These are phyloP conservation scores for Blastomyces percursus DNA, from an alignment of 2,329 filamentous ascomycete genomes.

Conservation along the genomic window DNA sequence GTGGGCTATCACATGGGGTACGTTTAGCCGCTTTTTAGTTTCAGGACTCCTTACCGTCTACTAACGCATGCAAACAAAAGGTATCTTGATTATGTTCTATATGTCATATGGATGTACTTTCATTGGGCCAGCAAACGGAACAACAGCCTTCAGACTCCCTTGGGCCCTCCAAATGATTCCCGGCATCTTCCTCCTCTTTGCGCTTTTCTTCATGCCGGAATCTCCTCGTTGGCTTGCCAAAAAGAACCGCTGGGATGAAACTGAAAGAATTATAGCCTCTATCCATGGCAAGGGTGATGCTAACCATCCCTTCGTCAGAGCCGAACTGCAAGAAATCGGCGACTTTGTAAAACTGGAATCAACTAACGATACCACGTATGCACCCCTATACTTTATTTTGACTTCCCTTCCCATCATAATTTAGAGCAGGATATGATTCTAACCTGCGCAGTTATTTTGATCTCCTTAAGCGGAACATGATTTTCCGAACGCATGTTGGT, in stretches of 20 bases:
- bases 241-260: constrained; percentile 1
- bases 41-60: constrained; percentile 6
- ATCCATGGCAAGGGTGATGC: constrained; percentile 48
- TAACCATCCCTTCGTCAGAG: constrained; percentile 45
- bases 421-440: constrained; percentile 47
- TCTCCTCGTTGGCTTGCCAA: constrained; percentile 40
- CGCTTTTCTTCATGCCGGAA: constrained; percentile 47
- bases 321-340: constrained; percentile 37
- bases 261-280: constrained; percentile 38
- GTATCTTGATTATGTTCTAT: constrained; percentile 36
- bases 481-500: constrained; percentile 55
- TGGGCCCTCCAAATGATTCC: constrained; percentile 55
- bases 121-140: constrained; percentile 16
- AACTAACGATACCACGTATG: constrained; percentile 39
- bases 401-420: constrained; percentile 46
- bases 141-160: constrained; percentile 46
- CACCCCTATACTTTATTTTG: constrained; percentile 35
- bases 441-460: constrained; percentile 57
- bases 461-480: constrained; percentile 58
- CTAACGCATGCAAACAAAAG: constrained; percentile 15
- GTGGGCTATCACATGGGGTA: constrained; percentile 31
- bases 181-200: constrained; percentile 44
- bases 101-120: constrained; percentile 31
- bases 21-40: constrained; percentile 10
- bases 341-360: constrained; percentile 27